Evolutionary conservation across 1,139 yeast genomes (phyloP).

Genomic region (Candida mesenterica): DNA sequence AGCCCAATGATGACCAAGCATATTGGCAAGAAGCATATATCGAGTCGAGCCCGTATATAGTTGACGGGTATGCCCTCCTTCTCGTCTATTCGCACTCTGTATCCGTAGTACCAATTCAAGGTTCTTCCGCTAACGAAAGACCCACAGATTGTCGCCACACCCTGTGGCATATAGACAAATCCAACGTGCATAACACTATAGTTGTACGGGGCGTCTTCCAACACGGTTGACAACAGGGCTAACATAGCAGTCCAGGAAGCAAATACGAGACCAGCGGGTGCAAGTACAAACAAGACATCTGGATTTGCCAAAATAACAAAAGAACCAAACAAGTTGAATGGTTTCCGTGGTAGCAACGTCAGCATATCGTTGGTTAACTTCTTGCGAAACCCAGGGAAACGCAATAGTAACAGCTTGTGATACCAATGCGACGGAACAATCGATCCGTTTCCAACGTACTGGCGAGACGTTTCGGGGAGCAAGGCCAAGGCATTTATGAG

Average conservation of each 20-base stretch:
- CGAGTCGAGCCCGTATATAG: no score
- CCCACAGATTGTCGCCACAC: constrained; percentile 30
- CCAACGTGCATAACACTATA: constrained; percentile 39
- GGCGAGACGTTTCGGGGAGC: constrained; percentile 38
- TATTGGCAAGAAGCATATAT: constrained; percentile 28
- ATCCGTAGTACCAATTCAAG: constrained; percentile 32
- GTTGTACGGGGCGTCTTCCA: constrained; percentile 30
- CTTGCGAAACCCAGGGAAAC: constrained; percentile 22
- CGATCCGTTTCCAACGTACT: constrained; percentile 41
- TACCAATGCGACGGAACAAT: constrained; percentile 23
- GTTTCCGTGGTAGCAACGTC: constrained; percentile 22
- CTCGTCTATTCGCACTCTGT: constrained; percentile 4
- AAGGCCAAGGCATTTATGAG: constrained; percentile 22
- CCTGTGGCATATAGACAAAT: constrained; percentile 39
- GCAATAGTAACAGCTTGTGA: constrained; percentile 25
- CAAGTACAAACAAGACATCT: constrained; percentile 24
- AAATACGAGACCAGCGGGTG: constrained; percentile 36
- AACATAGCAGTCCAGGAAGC: constrained; percentile 39
- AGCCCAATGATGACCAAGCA: constrained; percentile 30
- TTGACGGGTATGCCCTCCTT: constrained; percentile 21
- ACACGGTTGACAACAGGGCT: constrained; percentile 31
- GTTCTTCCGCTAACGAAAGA: constrained; percentile 30
- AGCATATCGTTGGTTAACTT: constrained; percentile 26
- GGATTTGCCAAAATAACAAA: constrained; percentile 27
- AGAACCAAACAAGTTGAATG: constrained; percentile 28